Percentiles rank a stretch among this genome's conserved stretches.
Evolutionary conservation across 164 flowering plant genomes (phyloP).

Genomic region (Liriodendron chinense): DNA sequence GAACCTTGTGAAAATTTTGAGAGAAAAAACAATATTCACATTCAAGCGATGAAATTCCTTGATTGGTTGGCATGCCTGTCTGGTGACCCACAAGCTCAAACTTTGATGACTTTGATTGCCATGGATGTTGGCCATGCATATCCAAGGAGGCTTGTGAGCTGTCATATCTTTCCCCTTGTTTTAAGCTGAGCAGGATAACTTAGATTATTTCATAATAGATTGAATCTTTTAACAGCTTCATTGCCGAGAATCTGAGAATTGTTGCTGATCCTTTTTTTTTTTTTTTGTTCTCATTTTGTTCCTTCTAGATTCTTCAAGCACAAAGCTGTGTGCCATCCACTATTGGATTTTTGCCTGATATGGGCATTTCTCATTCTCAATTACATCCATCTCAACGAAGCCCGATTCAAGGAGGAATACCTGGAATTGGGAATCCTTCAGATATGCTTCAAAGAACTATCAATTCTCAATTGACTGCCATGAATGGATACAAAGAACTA

Average conservation of each 20-base stretch:
- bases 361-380: conserved; percentile 51
- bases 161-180: neutral
- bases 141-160: neutral
- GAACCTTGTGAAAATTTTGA: neutral
- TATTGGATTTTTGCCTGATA: conserved; percentile 47
- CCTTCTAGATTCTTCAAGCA: conserved; percentile 56
- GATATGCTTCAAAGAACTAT: conserved; percentile 51
- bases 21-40: neutral
- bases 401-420: conserved; percentile 40
- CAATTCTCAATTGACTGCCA: conserved; percentile 44
- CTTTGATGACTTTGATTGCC: neutral
- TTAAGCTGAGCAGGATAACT: neutral
- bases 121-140: neutral
- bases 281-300: neutral
- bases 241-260: neutral
- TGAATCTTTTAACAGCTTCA: neutral
- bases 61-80: neutral
- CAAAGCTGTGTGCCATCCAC: conserved; percentile 55
- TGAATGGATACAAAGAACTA: conserved; percentile 51
- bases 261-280: neutral
- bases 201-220: neutral
- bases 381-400: conserved; percentile 53
- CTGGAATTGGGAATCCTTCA: conserved; percentile 42
- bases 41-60: neutral
- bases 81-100: neutral